Evolutionary conservation across 768 basidiomycete species (phyloP), one percentile per base, ranked within the genome.

Genomic region (Suillus sp.): DNA sequence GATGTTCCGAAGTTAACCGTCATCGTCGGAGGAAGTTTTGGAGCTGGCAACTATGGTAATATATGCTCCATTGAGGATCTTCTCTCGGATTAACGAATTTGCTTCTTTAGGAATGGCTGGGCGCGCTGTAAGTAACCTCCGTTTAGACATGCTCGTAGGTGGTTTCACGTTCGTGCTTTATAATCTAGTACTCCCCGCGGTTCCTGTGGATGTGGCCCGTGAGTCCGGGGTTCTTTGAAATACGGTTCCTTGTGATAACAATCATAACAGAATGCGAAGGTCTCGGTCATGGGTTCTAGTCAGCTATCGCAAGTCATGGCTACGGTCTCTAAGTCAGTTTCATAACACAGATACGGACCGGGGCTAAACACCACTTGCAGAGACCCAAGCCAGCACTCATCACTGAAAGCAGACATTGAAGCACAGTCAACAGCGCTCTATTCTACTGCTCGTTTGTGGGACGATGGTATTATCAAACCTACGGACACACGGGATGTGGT

Each of bases 131-230:
- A 79, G 91, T 37, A 25, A 40, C 56, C 56, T 57, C 25, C 38
- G 34, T 50, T 40, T 50, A 34, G 32, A 20, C 4, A 53, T 57
- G 38, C 10, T 25, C 9, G 25, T 51, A 18, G 16, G 38, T 61
- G 45, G 56, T 40, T 56, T 58, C 66, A 57, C 11, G 55, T 25
- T 38, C 38, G 38, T 40, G 10, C 18, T 58, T 48, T 57, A 47
- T 55, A 56, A 67, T 56, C 9, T 58, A 95, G 88, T 98, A 96
- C 77, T 94, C 92, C 5, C 95, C 96, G 20, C 84, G 94, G 64
- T 97, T 98, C 83, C 76, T 98, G 59, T 98, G 93, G 92, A 96
- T 95, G 93, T 98, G 96, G 96, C 95, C 95, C 63, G 92, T 93
- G 77, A 70, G 90, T 78, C 40, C 51, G 4, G 38, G 45, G 65